These are phyloP conservation scores for Acanthamoeba sp. DNA, from an alignment of 208 protist genomes.

Conservation along the genomic window DNA sequence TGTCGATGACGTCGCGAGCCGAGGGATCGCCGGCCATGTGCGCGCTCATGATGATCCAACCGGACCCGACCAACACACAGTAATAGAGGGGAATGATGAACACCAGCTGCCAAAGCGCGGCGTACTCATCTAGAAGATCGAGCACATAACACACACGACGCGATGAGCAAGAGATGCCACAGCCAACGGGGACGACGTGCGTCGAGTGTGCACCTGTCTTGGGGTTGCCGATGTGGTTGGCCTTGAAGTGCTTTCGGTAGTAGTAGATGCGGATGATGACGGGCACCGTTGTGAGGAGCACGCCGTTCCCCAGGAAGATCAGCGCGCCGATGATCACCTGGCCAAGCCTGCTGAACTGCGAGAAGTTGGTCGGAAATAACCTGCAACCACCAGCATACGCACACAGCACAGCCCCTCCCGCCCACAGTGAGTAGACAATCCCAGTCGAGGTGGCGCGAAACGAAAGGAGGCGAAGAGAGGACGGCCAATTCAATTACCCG, in stretches of 20 bases:
- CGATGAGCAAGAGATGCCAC: too few species aligned
- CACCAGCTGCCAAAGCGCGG: neutral
- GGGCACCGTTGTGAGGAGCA: neutral
- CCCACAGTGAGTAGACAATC: too few species aligned
- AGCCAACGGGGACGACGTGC: too few species aligned
- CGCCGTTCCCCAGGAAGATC: neutral
- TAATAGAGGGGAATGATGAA: constrained; percentile 22
- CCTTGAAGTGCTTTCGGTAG: constrained; percentile 5
- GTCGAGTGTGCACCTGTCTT: too few species aligned
- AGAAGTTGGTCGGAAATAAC: neutral
- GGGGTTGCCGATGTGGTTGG: too few species aligned
- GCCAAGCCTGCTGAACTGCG: neutral
- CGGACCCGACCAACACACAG: neutral
- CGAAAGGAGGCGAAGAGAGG: neutral
- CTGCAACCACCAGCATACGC: too few species aligned
- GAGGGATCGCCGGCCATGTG: neutral
- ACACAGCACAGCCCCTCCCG: too few species aligned
- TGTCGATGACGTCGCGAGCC: neutral
- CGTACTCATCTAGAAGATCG: constrained; percentile 58
- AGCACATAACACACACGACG: too few species aligned
- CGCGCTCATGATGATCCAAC: neutral
- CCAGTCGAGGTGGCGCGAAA: neutral
- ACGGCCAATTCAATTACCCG: neutral
- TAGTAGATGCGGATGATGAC: neutral
- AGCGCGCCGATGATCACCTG: neutral